phyloP scores from a whole-genome alignment of 345 rosid genomes.

The Eucalyptus regnans region DNA sequence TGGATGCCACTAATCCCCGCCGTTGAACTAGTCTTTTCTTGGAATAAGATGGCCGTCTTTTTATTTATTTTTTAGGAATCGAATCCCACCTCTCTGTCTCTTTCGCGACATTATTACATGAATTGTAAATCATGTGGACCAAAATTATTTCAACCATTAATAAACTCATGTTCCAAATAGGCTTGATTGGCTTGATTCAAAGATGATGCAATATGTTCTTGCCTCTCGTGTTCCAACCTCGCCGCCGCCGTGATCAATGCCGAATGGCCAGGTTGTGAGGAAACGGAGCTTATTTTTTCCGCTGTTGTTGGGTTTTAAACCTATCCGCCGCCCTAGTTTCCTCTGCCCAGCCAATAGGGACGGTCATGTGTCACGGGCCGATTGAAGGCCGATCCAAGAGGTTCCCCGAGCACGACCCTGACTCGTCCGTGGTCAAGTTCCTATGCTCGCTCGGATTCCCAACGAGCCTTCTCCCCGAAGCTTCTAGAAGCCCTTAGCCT shows the following conservation, averaged over 20 bases:
- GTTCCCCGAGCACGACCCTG: too few relatives aligned
- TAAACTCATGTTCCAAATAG: not conserved
- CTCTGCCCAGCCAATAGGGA: not conserved
- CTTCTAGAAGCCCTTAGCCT: too few relatives aligned
- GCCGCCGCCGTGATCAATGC: not conserved
- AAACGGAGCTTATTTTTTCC: not conserved
- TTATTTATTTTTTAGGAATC: not conserved
- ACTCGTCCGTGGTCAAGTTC: too few relatives aligned
- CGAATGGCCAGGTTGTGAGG: not conserved
- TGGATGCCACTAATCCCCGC: not conserved
- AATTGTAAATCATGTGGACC: not conserved
- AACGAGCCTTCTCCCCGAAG: too few relatives aligned
- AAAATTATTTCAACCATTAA: not conserved
- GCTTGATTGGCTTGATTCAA: not conserved
- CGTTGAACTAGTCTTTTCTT: not conserved
- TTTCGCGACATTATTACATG: not conserved
- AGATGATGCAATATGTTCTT: not conserved
- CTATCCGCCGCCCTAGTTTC: not conserved
- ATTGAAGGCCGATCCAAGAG: too few relatives aligned
- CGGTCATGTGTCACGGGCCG: too few relatives aligned
- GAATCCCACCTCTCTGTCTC: not conserved
- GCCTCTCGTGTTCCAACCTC: not conserved
- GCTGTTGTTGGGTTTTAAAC: not conserved
- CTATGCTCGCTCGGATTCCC: too few relatives aligned
- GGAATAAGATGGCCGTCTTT: not conserved